Conservation (phyloP, 768 basidiomycete genomes). For the Lactifluus volemus region DNA sequence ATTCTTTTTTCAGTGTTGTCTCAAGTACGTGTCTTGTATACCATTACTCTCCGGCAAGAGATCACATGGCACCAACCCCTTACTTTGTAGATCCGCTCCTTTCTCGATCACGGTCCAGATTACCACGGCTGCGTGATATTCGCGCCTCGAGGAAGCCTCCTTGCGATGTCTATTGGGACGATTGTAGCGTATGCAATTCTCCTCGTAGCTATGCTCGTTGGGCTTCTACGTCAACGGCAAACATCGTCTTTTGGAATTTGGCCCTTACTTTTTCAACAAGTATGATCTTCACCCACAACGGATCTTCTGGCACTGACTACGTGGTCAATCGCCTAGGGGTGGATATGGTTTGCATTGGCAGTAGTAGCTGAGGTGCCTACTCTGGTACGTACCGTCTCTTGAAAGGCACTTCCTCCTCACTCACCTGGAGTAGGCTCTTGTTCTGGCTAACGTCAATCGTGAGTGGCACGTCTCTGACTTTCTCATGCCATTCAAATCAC, state of each 20-base stretch:
- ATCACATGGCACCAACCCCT: not conserved
- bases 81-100: not conserved
- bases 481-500: not conserved
- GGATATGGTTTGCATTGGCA: constrained; percentile 8
- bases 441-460: not conserved
- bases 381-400: not conserved
- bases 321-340: not conserved
- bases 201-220: not conserved
- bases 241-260: not conserved
- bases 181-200: not conserved
- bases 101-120: not conserved
- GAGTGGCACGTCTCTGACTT: not conserved
- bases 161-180: constrained; percentile 2
- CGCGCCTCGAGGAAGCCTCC: not conserved
- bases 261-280: constrained; percentile 1
- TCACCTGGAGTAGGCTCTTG: not conserved
- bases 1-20: not conserved
- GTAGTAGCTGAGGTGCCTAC: constrained; percentile 6
- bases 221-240: not conserved
- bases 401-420: not conserved
- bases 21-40: not conserved
- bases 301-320: not conserved
- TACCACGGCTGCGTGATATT: not conserved
- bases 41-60: not conserved
- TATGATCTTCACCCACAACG: not conserved